Percentiles rank a stretch among this genome's conserved stretches.
Conservation (phyloP, 1,284 basidiomycete genomes). For the Takashimella koratensis region DNA sequence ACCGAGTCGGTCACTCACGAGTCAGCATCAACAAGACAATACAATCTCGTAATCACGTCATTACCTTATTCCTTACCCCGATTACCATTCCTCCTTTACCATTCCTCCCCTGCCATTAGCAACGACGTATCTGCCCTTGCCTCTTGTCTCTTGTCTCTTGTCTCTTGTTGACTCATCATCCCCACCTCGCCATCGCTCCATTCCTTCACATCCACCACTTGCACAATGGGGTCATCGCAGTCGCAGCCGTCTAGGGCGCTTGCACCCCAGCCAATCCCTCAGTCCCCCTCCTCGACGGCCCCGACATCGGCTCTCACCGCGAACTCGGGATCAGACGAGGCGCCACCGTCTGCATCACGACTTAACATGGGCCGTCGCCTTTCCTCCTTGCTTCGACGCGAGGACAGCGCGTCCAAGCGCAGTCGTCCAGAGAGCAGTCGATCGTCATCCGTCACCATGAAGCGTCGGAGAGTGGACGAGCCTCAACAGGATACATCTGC, state of each 20-base stretch:
- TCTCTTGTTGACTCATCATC: not conserved
- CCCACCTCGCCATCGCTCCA: not conserved
- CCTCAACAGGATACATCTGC: not conserved
- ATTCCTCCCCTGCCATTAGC: no score
- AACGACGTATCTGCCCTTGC: no score
- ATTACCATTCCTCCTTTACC: no score
- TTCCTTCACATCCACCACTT: not conserved
- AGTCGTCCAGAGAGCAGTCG: not conserved
- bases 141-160: not conserved
- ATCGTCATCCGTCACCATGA: not conserved
- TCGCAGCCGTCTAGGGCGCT: conserved; percentile 15
- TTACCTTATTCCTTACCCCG: no score
- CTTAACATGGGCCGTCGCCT: conserved; percentile 1
- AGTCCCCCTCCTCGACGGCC: not conserved
- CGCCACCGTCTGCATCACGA: not conserved
- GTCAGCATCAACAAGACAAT: no score
- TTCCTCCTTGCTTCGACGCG: conserved; percentile 7
- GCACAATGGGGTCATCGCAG: conserved; percentile 29
- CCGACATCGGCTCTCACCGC: not conserved
- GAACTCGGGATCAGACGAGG: no score
- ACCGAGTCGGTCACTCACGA: no score
- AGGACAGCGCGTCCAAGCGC: not conserved
- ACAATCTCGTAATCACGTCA: no score
- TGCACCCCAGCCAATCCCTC: conserved; percentile 3
- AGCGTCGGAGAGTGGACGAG: not conserved